phyloP scores from a whole-genome alignment of 1,284 basidiomycete species.

The Vanrija humicola region DNA sequence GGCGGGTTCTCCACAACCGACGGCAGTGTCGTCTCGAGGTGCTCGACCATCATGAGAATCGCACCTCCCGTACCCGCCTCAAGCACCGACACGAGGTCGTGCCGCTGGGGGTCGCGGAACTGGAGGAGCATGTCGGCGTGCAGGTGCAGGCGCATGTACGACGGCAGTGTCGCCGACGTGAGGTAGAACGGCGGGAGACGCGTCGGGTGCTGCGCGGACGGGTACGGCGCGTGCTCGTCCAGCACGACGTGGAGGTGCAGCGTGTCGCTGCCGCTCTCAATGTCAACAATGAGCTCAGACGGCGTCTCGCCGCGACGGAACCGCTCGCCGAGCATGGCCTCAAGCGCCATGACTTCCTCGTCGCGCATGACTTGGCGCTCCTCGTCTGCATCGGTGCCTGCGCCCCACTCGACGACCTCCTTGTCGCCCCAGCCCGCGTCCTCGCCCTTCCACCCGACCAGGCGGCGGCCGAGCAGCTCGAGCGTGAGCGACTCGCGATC shows the following conservation, averaged over 20 bases:
- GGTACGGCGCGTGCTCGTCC: conserved; percentile 56
- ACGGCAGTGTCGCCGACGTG: conserved; percentile 64
- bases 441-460: conserved; percentile 50
- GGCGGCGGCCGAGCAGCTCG: conserved; percentile 44
- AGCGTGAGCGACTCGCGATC: conserved; percentile 43
- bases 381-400: conserved; percentile 53
- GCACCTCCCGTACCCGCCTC: conserved; percentile 67
- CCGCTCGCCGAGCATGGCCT: conserved; percentile 54
- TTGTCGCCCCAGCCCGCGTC: conserved; percentile 47
- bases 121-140: conserved; percentile 61
- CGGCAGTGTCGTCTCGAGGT: conserved; percentile 68
- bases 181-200: conserved; percentile 71
- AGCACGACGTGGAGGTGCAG: conserved; percentile 66
- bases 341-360: conserved; percentile 65
- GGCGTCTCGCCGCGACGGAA: conserved; percentile 39
- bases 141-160: conserved; percentile 81
- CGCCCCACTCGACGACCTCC: conserved; percentile 52
- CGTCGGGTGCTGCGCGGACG: conserved; percentile 51
- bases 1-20: conserved; percentile 65
- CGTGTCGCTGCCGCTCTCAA: conserved; percentile 52
- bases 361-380: conserved; percentile 59
- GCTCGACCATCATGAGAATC: conserved; percentile 68
- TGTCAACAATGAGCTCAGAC: conserved; percentile 55
- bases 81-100: conserved; percentile 56
- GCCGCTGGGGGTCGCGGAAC: conserved; percentile 52